A percentile compares a stretch with the other conserved stretches of the same genome.
Conservation (phyloP, 176 grass and related monocot genomes). For the Oryza coarctata region DNA sequence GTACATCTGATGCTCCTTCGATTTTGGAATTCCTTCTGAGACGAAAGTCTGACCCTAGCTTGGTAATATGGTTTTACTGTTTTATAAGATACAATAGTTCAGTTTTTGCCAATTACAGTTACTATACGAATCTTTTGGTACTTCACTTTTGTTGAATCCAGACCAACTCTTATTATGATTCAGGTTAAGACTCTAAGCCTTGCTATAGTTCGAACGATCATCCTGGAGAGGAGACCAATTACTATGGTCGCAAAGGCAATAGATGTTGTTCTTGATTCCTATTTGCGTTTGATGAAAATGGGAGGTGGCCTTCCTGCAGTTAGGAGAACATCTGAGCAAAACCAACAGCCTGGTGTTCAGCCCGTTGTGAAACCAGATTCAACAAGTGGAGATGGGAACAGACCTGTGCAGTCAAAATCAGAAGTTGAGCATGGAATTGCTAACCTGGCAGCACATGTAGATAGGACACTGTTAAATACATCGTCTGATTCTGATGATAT, state of each 20-base stretch:
- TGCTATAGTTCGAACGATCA: slow-evolving; percentile 68
- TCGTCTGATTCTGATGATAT: slow-evolving; percentile 63
- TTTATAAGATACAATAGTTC: slow-evolving; percentile 8
- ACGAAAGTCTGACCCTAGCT: slow-evolving; percentile 61
- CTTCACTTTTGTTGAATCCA: neutral
- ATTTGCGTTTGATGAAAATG: slow-evolving; percentile 66
- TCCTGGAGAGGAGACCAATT: slow-evolving; percentile 78
- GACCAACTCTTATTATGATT: slow-evolving; percentile 15
- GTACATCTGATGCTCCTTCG: slow-evolving; percentile 88
- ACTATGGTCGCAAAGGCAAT: slow-evolving; percentile 69
- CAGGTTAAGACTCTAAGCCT: slow-evolving; percentile 86
- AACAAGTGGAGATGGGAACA: slow-evolving; percentile 30
- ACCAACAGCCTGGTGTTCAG: slow-evolving; percentile 43
- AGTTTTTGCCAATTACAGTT: slow-evolving; percentile 18
- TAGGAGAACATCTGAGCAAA: slow-evolving; percentile 57
- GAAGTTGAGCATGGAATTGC: slow-evolving; percentile 36
- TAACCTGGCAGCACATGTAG: slow-evolving; percentile 35
- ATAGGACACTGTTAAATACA: slow-evolving; percentile 40
- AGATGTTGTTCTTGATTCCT: slow-evolving; percentile 82
- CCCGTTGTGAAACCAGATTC: slow-evolving; percentile 35
- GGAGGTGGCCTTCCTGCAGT: slow-evolving; percentile 44
- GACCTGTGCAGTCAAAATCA: slow-evolving; percentile 39
- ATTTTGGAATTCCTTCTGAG: slow-evolving; percentile 91
- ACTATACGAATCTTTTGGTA: neutral
- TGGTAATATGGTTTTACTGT: slow-evolving; percentile 54